phyloP scores from a whole-genome alignment of 2,329 filamentous ascomycete genomes.

The Pochonia chlamydosporia region DNA sequence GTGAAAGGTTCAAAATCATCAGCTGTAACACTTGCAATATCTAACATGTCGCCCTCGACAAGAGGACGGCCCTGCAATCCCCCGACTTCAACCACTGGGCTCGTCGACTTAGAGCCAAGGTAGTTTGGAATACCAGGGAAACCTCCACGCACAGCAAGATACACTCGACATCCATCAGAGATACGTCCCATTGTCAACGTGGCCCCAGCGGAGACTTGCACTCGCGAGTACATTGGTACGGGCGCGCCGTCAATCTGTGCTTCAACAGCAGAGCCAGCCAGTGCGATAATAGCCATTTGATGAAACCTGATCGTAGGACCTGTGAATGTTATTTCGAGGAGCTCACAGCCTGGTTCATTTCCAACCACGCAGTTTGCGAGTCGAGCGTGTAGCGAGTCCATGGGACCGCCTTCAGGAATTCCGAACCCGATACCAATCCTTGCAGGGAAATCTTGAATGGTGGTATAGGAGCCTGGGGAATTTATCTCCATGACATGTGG shows the following conservation, averaged over 20 bases:
- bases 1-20: too few species aligned
- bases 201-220: too few species aligned
- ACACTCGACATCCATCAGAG: too few species aligned
- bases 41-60: too few species aligned
- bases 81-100: too few species aligned
- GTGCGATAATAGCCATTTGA: constrained; percentile 22
- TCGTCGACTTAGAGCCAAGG: too few species aligned
- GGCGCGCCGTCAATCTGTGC: constrained; percentile 19
- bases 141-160: too few species aligned
- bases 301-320: constrained; percentile 30
- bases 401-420: constrained; percentile 34
- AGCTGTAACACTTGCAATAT: too few species aligned
- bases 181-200: too few species aligned
- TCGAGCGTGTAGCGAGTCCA: constrained; percentile 31
- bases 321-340: constrained; percentile 27
- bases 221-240: constrained; percentile 15
- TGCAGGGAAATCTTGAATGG: constrained; percentile 35
- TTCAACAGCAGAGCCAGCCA: constrained; percentile 23
- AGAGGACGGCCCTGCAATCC: too few species aligned
- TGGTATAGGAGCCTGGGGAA: constrained; percentile 27
- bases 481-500: constrained; percentile 28
- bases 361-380: constrained; percentile 29
- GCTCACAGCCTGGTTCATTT: constrained; percentile 22
- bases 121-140: too few species aligned
- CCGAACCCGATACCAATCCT: constrained; percentile 31